Evolutionary conservation across 2,329 filamentous ascomycete species (phyloP), one percentile per base, ranked within the genome.

Genomic region (Claviceps africana): DNA sequence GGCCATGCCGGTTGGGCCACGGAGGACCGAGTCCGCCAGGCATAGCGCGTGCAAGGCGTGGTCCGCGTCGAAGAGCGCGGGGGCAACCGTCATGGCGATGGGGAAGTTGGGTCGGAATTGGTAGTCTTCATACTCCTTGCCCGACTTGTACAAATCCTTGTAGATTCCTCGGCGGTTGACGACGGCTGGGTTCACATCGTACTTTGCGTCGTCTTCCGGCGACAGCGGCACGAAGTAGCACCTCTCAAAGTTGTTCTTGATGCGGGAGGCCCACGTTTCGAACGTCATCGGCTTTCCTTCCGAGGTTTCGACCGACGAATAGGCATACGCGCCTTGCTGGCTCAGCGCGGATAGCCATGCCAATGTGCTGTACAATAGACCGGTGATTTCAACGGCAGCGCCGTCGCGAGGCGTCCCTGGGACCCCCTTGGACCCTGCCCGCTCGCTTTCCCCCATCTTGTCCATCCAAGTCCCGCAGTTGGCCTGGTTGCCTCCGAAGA

Each of bases 381-480:
- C 94, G 1, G 85, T 95, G 64, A 98, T 97, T 67, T 98, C 93
- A 52, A 98, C 79, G 21, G 93, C 89, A 43, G 93, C 89, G 31
- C 93, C 93, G 65, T 98, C 94, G 61, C 94, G 85, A 47, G 93
- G 93, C n/a, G 93, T 98, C 9, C 90, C 93, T 0, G 93, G 94
- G 21, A 95, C 75, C 48, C 93, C 94, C 71, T 96, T 97, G 62
- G 83, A 95, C 54, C 86, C 85, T 17, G 94, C 93, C 56, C 83
- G 86, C 57, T 86, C 82, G 56, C 89, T 95, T 67, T 98, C 93
- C n/a, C 93, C 93, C 93, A 98, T 98, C 77, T 98, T 98, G 75
- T 98, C 93, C 89, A 96, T 96, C 93, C 93, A 98, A 1, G 93
- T 98, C 50, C 93, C 93, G 61, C 94, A 98, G 68, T 98, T 98